Percentiles rank a stretch among this genome's conserved stretches.
Evolutionary conservation across 202 grass and related monocot genomes (phyloP).

Genomic region (Digitaria exilis): DNA sequence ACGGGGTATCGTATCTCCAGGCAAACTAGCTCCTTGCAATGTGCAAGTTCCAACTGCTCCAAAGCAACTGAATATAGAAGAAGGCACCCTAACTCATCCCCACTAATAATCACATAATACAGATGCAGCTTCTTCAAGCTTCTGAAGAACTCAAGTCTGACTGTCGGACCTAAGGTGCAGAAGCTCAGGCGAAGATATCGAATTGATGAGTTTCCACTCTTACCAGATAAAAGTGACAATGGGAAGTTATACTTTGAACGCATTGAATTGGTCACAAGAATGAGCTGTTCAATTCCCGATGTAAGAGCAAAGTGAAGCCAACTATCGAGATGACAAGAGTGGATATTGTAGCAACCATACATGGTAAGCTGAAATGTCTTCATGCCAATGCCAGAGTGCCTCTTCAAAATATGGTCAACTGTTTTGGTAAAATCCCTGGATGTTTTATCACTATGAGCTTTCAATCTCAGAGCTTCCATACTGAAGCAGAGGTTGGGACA

Average conservation of each 20-base stretch:
- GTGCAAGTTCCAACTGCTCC: neutral
- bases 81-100: conserved; percentile 21
- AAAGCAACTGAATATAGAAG: neutral
- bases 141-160: neutral
- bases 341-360: neutral
- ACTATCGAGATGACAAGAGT: neutral
- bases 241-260: neutral
- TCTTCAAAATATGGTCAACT: neutral
- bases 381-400: neutral
- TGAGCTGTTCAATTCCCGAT: neutral
- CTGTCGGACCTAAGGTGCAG: neutral
- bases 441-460: too few species aligned
- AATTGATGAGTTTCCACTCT: neutral
- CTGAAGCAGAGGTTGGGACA: neutral
- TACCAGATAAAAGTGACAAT: conserved; percentile 9
- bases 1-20: conserved; percentile 12
- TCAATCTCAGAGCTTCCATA: neutral
- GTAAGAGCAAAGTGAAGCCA: conserved; percentile 17
- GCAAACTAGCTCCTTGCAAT: conserved; percentile 2
- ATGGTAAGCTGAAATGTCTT: neutral
- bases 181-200: neutral
- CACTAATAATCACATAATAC: neutral
- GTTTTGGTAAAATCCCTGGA: neutral
- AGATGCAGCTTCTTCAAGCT: neutral
- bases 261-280: neutral